Evolutionary conservation across 2,329 filamentous ascomycete genomes (phyloP).

Genomic region (Verticillium albo-atrum): DNA sequence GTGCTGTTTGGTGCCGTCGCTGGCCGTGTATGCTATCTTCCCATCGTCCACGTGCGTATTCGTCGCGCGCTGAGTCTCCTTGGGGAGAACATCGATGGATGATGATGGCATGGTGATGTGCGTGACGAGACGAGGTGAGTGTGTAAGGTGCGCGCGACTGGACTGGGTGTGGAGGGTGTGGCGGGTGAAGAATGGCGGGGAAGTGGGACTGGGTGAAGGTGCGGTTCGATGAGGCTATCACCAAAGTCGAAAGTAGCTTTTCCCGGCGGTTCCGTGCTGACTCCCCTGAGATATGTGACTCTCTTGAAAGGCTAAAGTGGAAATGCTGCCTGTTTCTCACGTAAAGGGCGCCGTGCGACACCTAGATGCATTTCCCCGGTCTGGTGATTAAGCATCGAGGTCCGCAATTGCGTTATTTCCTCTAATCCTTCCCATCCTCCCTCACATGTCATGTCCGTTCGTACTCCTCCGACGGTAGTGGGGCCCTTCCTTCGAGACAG

Average conservation of each 20-base stretch:
- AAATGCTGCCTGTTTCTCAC: neutral
- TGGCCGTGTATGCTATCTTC: constrained; percentile 6
- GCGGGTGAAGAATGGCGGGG: neutral
- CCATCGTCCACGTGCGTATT: constrained; percentile 2
- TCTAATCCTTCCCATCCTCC: neutral
- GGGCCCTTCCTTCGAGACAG: too few species aligned
- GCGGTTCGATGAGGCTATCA: too few species aligned
- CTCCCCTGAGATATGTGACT: too few species aligned
- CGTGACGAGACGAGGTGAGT: neutral
- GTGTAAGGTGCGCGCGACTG: neutral
- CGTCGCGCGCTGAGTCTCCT: neutral
- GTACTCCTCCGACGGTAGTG: too few species aligned
- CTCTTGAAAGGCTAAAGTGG: neutral
- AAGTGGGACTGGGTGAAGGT: neutral
- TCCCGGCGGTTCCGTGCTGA: too few species aligned
- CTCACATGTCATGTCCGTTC: neutral
- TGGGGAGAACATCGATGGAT: neutral
- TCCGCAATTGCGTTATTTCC: neutral
- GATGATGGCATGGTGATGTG: neutral
- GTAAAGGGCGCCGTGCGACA: neutral
- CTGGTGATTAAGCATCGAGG: neutral
- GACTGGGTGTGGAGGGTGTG: neutral
- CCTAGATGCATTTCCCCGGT: too few species aligned
- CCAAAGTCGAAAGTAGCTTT: too few species aligned
- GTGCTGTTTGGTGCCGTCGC: neutral